These are phyloP conservation scores for Zanthoxylum bungeanum DNA, from an alignment of 345 rosid species.

Conservation along the genomic window DNA sequence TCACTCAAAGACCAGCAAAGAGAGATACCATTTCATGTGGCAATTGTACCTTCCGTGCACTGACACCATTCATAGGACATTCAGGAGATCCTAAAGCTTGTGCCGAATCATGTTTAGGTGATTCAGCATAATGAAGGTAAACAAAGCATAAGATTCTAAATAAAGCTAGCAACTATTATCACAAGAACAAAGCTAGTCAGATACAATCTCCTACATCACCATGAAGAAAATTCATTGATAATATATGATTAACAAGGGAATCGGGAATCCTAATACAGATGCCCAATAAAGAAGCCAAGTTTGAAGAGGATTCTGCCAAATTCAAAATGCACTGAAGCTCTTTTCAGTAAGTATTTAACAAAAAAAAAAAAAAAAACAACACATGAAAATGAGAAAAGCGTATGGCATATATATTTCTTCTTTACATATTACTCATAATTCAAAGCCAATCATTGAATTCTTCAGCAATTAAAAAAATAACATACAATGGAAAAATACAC, in stretches of 20 bases:
- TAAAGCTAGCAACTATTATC: background rate
- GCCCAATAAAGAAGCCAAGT: background rate
- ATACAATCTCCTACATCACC: background rate
- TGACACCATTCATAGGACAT: slow-evolving; percentile 35
- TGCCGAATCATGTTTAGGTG: slow-evolving; percentile 42
- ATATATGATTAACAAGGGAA: background rate
- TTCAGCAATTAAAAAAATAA: background rate
- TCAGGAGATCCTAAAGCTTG: slow-evolving; percentile 48
- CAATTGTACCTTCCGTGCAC: slow-evolving; percentile 43
- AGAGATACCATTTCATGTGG: slow-evolving; percentile 31
- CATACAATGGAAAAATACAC: background rate
- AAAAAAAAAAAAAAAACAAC: background rate
- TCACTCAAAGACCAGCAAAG: slow-evolving; percentile 13
- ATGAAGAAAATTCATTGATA: background rate
- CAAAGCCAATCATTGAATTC: background rate
- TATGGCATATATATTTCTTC: background rate
- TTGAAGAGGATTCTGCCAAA: background rate
- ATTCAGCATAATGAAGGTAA: slow-evolving; percentile 38
- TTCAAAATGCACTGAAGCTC: background rate
- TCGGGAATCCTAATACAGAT: background rate
- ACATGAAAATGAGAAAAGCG: background rate
- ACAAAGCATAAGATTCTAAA: background rate
- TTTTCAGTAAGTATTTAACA: background rate
- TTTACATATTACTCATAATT: background rate
- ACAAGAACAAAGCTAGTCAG: background rate